A percentile compares a stretch with the other conserved stretches of the same genome.
Conservation (phyloP, 305 asterid species). For the Petunia hybrid region DNA sequence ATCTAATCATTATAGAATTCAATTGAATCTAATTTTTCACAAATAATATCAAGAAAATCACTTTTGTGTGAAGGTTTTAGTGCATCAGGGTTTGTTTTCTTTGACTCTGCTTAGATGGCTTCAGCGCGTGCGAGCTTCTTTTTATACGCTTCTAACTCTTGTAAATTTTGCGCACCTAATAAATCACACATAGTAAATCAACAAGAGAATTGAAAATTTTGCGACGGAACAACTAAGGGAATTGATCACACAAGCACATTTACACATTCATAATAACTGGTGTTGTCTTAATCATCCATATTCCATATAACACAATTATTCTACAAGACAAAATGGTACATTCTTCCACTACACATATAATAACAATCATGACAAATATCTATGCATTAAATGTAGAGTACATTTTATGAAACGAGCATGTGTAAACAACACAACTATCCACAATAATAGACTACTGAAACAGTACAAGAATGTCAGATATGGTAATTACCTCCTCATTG, state of each 20-base stretch:
- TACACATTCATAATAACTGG: neutral
- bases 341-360: no score
- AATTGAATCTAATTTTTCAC: constrained; percentile 78
- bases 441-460: neutral
- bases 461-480: neutral
- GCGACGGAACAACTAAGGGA: neutral
- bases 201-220: neutral
- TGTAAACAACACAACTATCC: neutral
- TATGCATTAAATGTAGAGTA: neutral
- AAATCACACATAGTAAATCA: constrained; percentile 27
- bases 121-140: constrained; percentile 89
- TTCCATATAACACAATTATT: no score
- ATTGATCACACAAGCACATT: neutral
- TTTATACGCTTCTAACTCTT: constrained; percentile 70
- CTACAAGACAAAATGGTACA: no score
- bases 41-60: constrained; percentile 78
- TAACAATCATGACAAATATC: no score
- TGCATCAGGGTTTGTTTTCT: constrained; percentile 66
- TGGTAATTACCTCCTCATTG: constrained; percentile 57
- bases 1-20: constrained; percentile 72
- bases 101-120: constrained; percentile 61
- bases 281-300: neutral
- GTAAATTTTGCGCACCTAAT: constrained; percentile 72
- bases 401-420: neutral
- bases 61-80: constrained; percentile 63